phyloP scores from a whole-genome alignment of 768 basidiomycete species.

The Leucosporidium yakuticum region DNA sequence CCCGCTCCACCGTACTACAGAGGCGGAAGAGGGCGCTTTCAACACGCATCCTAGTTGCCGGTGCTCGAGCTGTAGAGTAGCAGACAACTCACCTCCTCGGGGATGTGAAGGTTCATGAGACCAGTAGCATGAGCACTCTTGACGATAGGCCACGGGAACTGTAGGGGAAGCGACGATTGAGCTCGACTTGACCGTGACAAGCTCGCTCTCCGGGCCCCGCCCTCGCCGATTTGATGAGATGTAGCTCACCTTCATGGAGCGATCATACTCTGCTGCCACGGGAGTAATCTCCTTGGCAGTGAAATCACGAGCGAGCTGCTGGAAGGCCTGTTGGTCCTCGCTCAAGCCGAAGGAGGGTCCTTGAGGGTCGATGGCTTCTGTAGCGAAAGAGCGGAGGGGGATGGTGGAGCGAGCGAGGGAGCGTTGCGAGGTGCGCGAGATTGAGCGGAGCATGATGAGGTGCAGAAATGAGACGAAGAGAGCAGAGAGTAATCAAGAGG shows the following conservation, averaged over 20 bases:
- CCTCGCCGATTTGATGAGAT: no score
- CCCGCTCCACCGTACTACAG: constrained; percentile 44
- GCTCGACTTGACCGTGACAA: not conserved
- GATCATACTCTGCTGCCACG: constrained; percentile 44
- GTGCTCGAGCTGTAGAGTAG: no score
- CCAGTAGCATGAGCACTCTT: constrained; percentile 45
- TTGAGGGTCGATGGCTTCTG: not conserved
- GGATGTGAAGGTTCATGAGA: constrained; percentile 45
- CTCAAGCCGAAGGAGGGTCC: constrained; percentile 39
- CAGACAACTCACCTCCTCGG: constrained; percentile 40
- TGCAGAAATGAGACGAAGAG: no score
- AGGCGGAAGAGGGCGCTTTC: not conserved
- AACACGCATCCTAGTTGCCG: no score
- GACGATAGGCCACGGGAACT: constrained; percentile 45
- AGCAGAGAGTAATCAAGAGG: no score
- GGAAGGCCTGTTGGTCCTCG: constrained; percentile 44
- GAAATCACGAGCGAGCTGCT: constrained; percentile 34
- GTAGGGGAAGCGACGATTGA: not conserved
- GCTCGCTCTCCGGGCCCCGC: no score
- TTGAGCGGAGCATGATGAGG: no score
- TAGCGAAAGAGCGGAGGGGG: no score
- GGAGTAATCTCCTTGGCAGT: constrained; percentile 40
- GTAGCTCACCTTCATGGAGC: constrained; percentile 38
- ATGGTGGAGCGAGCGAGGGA: no score
- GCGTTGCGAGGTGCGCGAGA: no score